Percentiles rank a stretch among this genome's conserved stretches.
Conservation (phyloP, 2,329 filamentous ascomycete species). For the Cordyceps javanica region DNA sequence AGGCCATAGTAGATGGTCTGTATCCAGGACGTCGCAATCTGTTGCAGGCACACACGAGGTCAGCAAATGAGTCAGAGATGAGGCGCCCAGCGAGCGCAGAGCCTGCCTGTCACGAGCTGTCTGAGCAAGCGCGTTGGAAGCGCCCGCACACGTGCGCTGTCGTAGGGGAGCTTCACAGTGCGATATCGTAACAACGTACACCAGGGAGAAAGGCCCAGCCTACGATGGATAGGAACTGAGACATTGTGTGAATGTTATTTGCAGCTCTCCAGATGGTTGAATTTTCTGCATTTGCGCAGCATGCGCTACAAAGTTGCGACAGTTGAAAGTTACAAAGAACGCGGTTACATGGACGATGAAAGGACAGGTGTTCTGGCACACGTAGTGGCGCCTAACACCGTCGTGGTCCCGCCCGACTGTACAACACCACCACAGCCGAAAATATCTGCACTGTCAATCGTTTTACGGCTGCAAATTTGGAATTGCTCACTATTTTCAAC, state of each 20-base stretch:
- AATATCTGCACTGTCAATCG: background rate
- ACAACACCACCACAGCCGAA: background rate
- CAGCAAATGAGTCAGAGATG: background rate
- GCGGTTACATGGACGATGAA: background rate
- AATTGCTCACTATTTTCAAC: background rate
- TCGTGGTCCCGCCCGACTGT: background rate
- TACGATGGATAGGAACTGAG: conserved; percentile 45
- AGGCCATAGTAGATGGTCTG: conserved; percentile 82
- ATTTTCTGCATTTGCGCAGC: background rate
- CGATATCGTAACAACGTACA: conserved; percentile 28
- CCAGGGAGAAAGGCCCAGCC: conserved; percentile 53
- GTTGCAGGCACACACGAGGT: conserved; percentile 11
- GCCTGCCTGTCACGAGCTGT: too few species aligned
- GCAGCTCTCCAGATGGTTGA: background rate
- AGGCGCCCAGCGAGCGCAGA: background rate
- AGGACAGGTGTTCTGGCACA: conserved; percentile 8
- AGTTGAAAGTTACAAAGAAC: background rate
- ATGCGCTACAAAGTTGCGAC: background rate
- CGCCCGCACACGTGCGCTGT: background rate
- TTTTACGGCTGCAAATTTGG: background rate
- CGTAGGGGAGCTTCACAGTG: too few species aligned
- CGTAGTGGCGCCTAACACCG: background rate
- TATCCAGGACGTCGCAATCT: conserved; percentile 72
- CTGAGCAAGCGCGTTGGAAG: background rate
- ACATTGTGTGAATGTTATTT: conserved; percentile 32